Base-by-base conservation (phyloP, 169 alveolate species). In the Theileria parva region DNA sequence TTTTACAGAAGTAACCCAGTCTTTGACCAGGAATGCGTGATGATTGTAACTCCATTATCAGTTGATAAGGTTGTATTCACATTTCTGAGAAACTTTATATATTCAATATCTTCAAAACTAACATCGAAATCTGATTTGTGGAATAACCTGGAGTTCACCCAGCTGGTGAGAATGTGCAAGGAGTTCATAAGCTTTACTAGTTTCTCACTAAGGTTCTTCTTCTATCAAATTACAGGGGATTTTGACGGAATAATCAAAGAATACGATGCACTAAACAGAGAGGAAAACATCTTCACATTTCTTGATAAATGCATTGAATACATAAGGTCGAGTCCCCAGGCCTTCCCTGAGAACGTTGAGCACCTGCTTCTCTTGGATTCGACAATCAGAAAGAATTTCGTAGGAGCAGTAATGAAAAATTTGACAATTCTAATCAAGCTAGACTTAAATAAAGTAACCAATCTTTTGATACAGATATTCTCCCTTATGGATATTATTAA, bases 381-480 rank as follows among this genome's bases (percentile, higher is more conserved):
- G 0, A 8, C 50, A 9, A 51, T 79, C 48, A 76, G 74, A 63
- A 69, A 28, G 74, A 77, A 50, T 28, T 70, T 79, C 32, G 75
- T 79, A 11, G 50, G 25, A 15, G 68, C 76, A 0, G n/a, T 79
- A 39, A 66, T 79, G 87, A 63, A 79, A 19, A 65, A 32, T 1
- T 37, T 79, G 39, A 79, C 80, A 25, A 67, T 27, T 6, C 77
- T 79, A 25, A 79, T 79, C 51, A 59, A 44, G 50, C 76, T 79
- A 30, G 81, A 79, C 81, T 19, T 79, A 66, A 34, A 59, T 59
- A 79, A 77, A 25, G 63, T 77, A 13, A 79, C 87, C n/a, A 51
- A 53, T 12, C 60, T 79, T 57, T 27, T 79, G 34, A 71, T 63
- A 3, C 76, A 79, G 50, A 28, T 72, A 7, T 72, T 79, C 19